Base-by-base conservation (phyloP, 352 stramenopile genomes). In the Albugo candida region DNA sequence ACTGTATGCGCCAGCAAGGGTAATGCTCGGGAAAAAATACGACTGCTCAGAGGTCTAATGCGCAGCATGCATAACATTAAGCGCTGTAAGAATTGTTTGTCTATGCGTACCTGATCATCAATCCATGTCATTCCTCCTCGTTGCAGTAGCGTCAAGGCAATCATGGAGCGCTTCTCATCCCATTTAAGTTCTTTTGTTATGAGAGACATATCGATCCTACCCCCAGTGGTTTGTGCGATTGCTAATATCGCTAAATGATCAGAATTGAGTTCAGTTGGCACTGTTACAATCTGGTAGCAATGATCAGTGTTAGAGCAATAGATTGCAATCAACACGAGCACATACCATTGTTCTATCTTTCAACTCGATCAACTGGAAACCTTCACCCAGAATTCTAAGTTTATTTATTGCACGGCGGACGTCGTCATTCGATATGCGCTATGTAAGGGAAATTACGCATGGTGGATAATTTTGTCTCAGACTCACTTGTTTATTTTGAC, bases 81-180 rank as follows among this genome's bases (percentile, higher is more conserved):
- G 51, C 19, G 20, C 11, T 44, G 16, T 21, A 13, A 11, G 36
- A 14, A n/a, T n/a, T 19, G 34, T 34, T 10, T 13, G 49, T 40
- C 12, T 19, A 20, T 47, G 6, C 44, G 17, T 21, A 91, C 73
- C 70, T 94, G 69, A 27, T 92, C 71, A 60, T 98, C 94, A 21
- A 98, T 54, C 94, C 94, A 98, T 27, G 83, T 93, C 85, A 98
- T 97, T 42, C 92, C 91, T 60, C 97, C 83, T 20, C 77, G 64
- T 14, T 97, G 56, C 34, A 98, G 67, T 34, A 96, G 58, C 50
- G 93, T 81, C 5, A 98, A 62, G 14, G 82, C 86, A 21, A 94
- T 63, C 55, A 93, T 88, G 31, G 81, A 92, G 13, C 92, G 71
- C 50, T 97, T 95, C 35, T 81, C 69, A 51, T 84, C 77, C 91